Evolutionary conservation across 2,329 filamentous ascomycete species (phyloP).

Genomic region (Dactylellina haptotyla): DNA sequence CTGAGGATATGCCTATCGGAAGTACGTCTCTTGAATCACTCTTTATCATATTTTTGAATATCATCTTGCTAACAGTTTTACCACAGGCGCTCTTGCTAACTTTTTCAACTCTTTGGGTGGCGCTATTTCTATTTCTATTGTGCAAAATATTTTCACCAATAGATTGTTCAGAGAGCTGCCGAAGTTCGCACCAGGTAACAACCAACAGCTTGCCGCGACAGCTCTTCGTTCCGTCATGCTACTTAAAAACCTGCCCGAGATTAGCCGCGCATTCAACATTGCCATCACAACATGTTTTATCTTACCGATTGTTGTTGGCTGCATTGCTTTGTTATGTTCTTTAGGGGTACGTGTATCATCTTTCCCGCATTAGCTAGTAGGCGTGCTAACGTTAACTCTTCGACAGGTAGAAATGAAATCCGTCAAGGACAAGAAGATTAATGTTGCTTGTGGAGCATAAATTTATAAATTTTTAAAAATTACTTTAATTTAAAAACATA

Average conservation of each 20-base stretch:
- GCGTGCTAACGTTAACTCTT: neutral
- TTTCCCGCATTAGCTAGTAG: neutral
- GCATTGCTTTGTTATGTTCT: conserved; percentile 38
- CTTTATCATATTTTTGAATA: conserved; percentile 56
- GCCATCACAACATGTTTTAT: conserved; percentile 43
- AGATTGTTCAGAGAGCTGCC: conserved; percentile 68
- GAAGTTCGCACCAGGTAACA: conserved; percentile 61
- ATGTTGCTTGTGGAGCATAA: conserved; percentile 29
- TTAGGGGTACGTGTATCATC: conserved; percentile 27
- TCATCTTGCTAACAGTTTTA: conserved; percentile 54
- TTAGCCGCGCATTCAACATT: conserved; percentile 34
- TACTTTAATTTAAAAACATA: too few relatives aligned
- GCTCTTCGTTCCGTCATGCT: conserved; percentile 62
- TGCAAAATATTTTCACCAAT: conserved; percentile 75
- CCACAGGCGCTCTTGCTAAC: conserved; percentile 60
- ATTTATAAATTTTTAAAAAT: too few relatives aligned
- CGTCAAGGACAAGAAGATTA: conserved; percentile 44
- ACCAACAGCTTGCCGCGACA: conserved; percentile 62
- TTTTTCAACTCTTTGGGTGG: conserved; percentile 75
- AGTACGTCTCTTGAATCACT: conserved; percentile 28
- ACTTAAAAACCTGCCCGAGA: conserved; percentile 58
- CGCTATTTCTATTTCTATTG: conserved; percentile 72
- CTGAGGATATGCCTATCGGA: conserved; percentile 58
- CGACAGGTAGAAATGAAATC: conserved; percentile 49
- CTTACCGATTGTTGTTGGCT: conserved; percentile 31